A percentile compares a stretch with the other conserved stretches of the same genome.
These are phyloP conservation scores for Pogostemon cablin DNA, from an alignment of 257 asterid genomes.

Conservation along the genomic window DNA sequence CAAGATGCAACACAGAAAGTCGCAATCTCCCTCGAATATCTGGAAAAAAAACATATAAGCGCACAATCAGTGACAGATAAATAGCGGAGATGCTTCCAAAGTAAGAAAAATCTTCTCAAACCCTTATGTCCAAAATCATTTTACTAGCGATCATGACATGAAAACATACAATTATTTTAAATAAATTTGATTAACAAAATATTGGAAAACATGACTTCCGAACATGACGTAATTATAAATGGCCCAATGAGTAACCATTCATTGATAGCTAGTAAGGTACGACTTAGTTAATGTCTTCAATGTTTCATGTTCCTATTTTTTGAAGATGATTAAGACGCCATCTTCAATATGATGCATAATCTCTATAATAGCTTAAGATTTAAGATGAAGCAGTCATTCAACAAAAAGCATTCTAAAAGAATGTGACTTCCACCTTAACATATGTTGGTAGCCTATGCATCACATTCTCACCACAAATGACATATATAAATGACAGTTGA, in stretches of 20 bases:
- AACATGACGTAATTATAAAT: conserved; percentile 18
- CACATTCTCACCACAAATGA: conserved; percentile 25
- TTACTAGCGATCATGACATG: conserved; percentile 10
- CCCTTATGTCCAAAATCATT: conserved; percentile 22
- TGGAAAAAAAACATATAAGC: conserved; percentile 39
- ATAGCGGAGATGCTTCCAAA: conserved; percentile 18
- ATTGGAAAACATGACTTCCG: conserved; percentile 18
- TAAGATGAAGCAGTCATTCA: neutral
- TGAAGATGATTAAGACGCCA: conserved; percentile 3
- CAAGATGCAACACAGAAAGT: conserved; percentile 67
- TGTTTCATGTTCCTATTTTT: conserved; percentile 7
- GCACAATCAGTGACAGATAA: conserved; percentile 23
- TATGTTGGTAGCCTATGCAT: conserved; percentile 19
- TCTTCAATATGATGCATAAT: neutral
- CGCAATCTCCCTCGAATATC: conserved; percentile 91
- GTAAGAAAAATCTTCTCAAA: conserved; percentile 19
- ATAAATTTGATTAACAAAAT: conserved; percentile 4
- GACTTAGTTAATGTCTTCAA: conserved; percentile 13
- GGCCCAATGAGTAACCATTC: conserved; percentile 8
- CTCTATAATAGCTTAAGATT: conserved; percentile 7
- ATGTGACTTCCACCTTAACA: conserved; percentile 17
- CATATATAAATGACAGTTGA: conserved; percentile 23
- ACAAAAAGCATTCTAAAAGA: neutral
- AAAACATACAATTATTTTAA: neutral
- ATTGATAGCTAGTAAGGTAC: conserved; percentile 20